Conservation (phyloP, 495 filamentous ascomycete genomes). For the Penicillium paradoxum region DNA sequence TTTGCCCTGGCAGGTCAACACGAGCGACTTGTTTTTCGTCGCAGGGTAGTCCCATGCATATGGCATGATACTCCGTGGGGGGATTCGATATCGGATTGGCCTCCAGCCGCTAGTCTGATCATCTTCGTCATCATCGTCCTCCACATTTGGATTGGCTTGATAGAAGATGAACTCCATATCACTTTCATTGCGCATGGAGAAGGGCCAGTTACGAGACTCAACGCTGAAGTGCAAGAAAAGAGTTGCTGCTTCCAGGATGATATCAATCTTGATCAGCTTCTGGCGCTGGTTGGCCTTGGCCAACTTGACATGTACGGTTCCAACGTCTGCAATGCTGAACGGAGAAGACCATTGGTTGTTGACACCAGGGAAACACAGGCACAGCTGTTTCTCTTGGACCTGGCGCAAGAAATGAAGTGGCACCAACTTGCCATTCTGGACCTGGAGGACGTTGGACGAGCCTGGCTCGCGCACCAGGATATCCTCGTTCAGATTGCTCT, state of each 20-base stretch:
- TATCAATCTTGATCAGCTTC: conserved; percentile 78
- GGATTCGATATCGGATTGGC: conserved; percentile 87
- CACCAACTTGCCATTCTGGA: conserved; percentile 70
- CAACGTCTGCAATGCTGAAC: conserved; percentile 93
- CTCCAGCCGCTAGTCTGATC: conserved; percentile 77
- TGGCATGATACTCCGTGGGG: conserved; percentile 94
- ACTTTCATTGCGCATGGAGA: conserved; percentile 96
- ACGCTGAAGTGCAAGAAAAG: conserved; percentile 87
- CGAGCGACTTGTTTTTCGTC: conserved; percentile 89
- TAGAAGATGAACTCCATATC: conserved; percentile 94
- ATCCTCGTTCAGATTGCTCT: conserved; percentile 85
- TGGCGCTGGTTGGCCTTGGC: conserved; percentile 86
- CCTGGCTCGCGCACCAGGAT: conserved; percentile 84
- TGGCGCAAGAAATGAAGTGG: conserved; percentile 84
- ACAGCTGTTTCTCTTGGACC: conserved; percentile 76
- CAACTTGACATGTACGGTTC: conserved; percentile 87
- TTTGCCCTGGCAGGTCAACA: conserved; percentile 71
- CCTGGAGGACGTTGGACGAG: conserved; percentile 71
- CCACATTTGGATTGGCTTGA: conserved; percentile 73
- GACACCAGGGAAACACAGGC: conserved; percentile 86
- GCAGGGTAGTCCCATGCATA: conserved; percentile 99
- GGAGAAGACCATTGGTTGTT: conserved; percentile 98
- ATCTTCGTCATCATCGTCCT: conserved; percentile 82
- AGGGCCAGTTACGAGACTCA: conserved; percentile 94
- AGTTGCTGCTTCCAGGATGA: conserved; percentile 85